Conservation (phyloP, 176 grass and related monocot species). For the barley (Hordeum vulgare) region DNA sequence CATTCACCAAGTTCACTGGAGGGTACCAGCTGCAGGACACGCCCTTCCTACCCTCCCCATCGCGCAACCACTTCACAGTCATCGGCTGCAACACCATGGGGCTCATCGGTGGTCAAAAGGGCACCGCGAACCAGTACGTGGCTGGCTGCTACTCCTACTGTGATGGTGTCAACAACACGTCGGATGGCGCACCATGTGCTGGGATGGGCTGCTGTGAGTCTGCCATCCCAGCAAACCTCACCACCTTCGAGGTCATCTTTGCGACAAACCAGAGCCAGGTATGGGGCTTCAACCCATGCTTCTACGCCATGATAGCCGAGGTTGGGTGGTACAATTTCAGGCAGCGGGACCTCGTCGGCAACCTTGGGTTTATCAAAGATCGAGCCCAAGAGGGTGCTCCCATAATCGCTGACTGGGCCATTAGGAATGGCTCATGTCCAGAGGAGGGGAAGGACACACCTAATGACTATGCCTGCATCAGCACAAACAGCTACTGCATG, state of each 20-base stretch:
- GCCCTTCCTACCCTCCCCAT: neutral
- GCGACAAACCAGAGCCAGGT: neutral
- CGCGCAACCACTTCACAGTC: neutral
- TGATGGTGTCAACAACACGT: neutral
- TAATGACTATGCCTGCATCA: neutral
- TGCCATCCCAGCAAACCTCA: neutral
- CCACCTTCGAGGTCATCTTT: neutral
- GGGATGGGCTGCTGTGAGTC: conserved; percentile 10
- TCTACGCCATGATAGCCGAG: conserved; percentile 2
- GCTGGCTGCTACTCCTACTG: neutral
- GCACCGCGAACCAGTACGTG: neutral
- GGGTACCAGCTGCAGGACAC: neutral
- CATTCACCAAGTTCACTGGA: neutral
- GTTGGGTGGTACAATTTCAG: conserved; percentile 1
- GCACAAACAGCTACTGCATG: neutral
- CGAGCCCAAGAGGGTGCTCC: neutral
- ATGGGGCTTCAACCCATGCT: neutral
- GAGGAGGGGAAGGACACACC: neutral
- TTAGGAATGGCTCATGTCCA: neutral
- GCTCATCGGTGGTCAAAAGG: neutral
- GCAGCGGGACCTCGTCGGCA: neutral
- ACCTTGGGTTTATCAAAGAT: neutral
- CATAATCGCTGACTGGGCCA: neutral
- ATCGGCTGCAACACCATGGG: neutral
- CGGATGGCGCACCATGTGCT: neutral